These are phyloP conservation scores for Noccaea caerulescens DNA, from an alignment of 345 rosid genomes.

Conservation along the genomic window DNA sequence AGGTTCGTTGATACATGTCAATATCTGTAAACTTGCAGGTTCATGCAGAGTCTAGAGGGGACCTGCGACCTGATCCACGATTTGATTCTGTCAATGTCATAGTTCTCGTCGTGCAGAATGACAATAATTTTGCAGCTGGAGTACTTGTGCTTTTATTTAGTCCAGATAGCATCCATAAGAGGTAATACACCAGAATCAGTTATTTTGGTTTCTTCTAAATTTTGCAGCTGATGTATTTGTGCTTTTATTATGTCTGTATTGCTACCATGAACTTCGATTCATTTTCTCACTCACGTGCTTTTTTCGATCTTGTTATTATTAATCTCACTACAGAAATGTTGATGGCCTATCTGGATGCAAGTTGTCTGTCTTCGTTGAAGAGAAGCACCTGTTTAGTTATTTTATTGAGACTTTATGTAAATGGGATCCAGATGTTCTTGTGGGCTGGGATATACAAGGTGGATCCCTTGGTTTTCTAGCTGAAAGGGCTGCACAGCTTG, in stretches of 20 bases:
- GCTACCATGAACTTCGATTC: slow-evolving; percentile 9
- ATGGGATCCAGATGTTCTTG: slow-evolving; percentile 79
- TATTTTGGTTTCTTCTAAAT: slow-evolving; percentile 12
- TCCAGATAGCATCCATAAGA: slow-evolving; percentile 48
- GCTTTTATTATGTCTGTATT: not conserved
- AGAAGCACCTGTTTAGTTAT: slow-evolving; percentile 61
- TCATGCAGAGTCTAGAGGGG: slow-evolving; percentile 87
- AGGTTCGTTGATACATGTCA: slow-evolving; percentile 20
- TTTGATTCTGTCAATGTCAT: slow-evolving; percentile 76
- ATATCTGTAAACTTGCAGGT: slow-evolving; percentile 53
- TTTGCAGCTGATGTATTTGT: slow-evolving; percentile 5
- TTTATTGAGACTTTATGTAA: slow-evolving; percentile 57
- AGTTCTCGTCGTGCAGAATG: slow-evolving; percentile 74
- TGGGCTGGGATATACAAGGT: slow-evolving; percentile 97
- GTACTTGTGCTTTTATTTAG: slow-evolving; percentile 61
- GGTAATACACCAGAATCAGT: slow-evolving; percentile 49
- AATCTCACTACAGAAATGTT: slow-evolving; percentile 55
- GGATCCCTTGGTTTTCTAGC: slow-evolving; percentile 94
- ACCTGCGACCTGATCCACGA: slow-evolving; percentile 85
- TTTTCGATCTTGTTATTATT: slow-evolving; percentile 23
- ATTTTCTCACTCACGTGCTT: slow-evolving; percentile 18
- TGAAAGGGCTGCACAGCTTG: slow-evolving; percentile 93
- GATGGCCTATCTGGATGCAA: slow-evolving; percentile 76
- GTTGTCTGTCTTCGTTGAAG: slow-evolving; percentile 61
- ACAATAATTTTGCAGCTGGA: slow-evolving; percentile 52